Conservation (phyloP, 169 alveolate genomes). For the Cryptosporidium ubiquitum region DNA sequence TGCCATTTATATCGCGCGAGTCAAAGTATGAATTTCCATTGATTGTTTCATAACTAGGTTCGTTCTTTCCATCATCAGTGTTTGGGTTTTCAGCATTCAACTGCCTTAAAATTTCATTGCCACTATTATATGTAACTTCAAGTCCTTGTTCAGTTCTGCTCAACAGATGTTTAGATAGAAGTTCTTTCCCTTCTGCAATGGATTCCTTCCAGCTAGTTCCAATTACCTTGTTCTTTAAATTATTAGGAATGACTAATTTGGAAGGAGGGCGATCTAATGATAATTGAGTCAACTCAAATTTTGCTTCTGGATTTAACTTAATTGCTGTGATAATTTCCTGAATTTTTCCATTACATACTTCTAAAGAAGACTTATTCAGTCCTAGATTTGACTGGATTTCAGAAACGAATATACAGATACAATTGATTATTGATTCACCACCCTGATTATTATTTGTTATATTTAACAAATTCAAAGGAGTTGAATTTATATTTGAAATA, state of each 20-base stretch:
- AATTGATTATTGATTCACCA: not conserved
- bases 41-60: not conserved
- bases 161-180: not conserved
- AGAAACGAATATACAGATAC: conserved; percentile 42
- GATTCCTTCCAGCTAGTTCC: conserved; percentile 53
- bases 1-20: conserved; percentile 34
- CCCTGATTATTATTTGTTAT: not conserved
- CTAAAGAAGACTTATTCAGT: not conserved
- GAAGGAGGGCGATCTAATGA: conserved; percentile 38
- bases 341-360: not conserved
- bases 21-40: not conserved
- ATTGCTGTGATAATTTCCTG: not conserved
- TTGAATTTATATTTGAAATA: not conserved
- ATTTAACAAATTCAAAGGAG: not conserved
- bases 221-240: not conserved
- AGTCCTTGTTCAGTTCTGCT: not conserved
- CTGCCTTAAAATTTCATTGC: conserved; percentile 17
- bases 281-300: conserved; percentile 36
- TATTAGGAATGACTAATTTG: conserved; percentile 28
- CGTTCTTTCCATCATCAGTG: not conserved
- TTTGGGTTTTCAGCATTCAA: not conserved
- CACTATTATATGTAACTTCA: not conserved
- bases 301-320: conserved; percentile 20
- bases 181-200: conserved; percentile 43
- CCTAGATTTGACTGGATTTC: conserved; percentile 29